Conservation (phyloP, 1,284 basidiomycete species). For the Exobasidium rhododendri region DNA sequence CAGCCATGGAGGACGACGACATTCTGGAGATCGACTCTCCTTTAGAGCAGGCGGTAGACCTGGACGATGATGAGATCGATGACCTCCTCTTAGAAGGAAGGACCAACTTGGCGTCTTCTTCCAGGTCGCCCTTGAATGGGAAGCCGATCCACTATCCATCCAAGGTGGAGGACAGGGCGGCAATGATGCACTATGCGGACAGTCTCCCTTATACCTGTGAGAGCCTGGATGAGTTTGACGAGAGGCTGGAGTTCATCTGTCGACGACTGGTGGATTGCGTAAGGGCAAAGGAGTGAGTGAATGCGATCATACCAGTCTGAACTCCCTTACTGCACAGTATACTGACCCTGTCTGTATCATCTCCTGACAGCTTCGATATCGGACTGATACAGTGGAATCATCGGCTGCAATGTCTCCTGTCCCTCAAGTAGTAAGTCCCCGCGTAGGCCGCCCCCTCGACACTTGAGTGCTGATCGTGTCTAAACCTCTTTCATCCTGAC, state of each 20-base stretch:
- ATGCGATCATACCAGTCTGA: background rate
- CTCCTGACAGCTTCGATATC: constrained; percentile 41
- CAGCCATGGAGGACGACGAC: constrained; percentile 6
- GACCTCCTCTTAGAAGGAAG: background rate
- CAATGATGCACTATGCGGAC: constrained; percentile 40
- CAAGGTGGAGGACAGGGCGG: constrained; percentile 10
- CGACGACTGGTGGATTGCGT: constrained; percentile 72
- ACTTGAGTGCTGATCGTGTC: constrained; percentile 5
- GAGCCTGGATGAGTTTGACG: constrained; percentile 73
- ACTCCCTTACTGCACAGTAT: background rate
- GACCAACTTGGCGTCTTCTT: background rate
- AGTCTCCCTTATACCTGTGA: constrained; percentile 77
- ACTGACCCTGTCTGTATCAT: background rate
- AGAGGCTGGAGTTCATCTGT: constrained; percentile 73
- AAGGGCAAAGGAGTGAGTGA: constrained; percentile 69
- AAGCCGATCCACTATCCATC: background rate
- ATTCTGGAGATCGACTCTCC: constrained; percentile 14
- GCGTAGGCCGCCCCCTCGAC: constrained; percentile 19
- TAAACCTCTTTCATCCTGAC: background rate
- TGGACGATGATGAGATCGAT: constrained; percentile 13
- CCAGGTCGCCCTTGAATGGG: constrained; percentile 2
- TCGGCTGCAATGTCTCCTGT: constrained; percentile 47
- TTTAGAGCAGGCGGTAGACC: constrained; percentile 12
- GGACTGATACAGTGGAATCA: constrained; percentile 61
- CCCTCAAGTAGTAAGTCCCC: constrained; percentile 51